Evolutionary conservation across 331 rosid species (phyloP).

Genomic region (Prunus yedoensis): DNA sequence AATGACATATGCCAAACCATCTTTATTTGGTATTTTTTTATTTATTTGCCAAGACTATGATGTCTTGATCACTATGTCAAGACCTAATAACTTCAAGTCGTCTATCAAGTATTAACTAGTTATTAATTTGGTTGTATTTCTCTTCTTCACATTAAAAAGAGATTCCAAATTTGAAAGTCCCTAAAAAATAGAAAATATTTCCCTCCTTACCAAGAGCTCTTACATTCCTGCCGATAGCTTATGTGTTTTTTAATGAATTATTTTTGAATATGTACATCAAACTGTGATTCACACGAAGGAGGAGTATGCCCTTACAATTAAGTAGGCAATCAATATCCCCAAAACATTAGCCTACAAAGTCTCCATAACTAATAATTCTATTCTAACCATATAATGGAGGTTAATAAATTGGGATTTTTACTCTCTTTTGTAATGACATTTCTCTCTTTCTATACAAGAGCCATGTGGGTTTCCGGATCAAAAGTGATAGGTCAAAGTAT

Average conservation of each 20-base stretch:
- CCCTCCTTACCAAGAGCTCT: no score
- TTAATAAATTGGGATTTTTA: background rate
- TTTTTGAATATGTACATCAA: no score
- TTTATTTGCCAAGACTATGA: background rate
- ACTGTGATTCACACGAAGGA: no score
- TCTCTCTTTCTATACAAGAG: background rate
- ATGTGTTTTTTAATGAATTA: no score
- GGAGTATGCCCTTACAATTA: no score
- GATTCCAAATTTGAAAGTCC: no score
- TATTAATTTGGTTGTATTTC: no score
- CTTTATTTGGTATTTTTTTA: background rate
- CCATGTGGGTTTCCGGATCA: conserved; percentile 46
- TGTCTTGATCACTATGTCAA: background rate
- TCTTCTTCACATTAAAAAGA: no score
- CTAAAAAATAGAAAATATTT: no score
- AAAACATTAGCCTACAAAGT: no score
- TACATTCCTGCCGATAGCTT: no score
- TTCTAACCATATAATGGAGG: background rate
- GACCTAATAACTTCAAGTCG: background rate
- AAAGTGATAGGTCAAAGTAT: conserved; percentile 33
- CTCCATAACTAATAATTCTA: background rate
- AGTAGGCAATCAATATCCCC: no score
- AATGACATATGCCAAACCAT: background rate
- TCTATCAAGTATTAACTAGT: background rate
- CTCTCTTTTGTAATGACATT: background rate